Conservation (phyloP, 257 asterid species). For the Gardenia jasminoides region DNA sequence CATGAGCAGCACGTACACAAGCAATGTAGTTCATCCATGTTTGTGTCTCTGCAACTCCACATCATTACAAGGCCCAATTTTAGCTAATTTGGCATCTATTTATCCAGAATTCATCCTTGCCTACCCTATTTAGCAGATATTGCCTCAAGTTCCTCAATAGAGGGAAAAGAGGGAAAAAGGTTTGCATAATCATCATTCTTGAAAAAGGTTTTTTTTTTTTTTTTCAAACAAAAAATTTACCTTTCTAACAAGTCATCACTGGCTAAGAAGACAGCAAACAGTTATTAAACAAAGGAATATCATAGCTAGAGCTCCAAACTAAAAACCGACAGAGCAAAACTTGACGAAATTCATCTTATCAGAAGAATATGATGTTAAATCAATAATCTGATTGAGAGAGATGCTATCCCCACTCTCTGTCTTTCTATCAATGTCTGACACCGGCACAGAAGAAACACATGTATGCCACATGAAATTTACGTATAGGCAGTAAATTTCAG, state of each 20-base stretch:
- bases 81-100: not conserved
- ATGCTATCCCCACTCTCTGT: not conserved
- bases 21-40: not conserved
- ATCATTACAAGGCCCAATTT: not conserved
- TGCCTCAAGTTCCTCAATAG: not conserved
- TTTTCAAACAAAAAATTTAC: no score
- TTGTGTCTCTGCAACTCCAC: not conserved
- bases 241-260: no score
- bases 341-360: no score
- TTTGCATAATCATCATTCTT: conserved; percentile 1
- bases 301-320: not conserved
- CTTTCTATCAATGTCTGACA: not conserved
- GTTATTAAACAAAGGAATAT: not conserved
- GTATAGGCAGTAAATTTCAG: not conserved
- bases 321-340: not conserved
- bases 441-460: not conserved
- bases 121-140: not conserved
- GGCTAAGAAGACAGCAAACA: not conserved
- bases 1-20: not conserved
- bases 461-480: not conserved
- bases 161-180: no score
- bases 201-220: not conserved
- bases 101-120: not conserved
- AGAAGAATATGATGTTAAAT: not conserved
- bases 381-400: not conserved